Conservation (phyloP, 441 rosid genomes). For the Caryocar brasiliense region DNA sequence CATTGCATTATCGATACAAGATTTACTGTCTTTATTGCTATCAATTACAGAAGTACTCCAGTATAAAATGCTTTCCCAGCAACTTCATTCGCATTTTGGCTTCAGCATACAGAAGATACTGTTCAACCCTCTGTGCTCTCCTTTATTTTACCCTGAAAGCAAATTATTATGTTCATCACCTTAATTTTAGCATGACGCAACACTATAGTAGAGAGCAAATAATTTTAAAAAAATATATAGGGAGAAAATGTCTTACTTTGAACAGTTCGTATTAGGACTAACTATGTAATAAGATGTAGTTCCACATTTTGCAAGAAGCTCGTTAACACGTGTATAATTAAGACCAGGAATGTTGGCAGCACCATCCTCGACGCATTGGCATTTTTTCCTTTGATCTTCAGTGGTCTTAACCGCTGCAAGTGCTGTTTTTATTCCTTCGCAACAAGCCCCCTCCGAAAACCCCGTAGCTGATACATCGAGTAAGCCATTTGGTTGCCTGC, state of each 20-base stretch:
- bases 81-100: too few species aligned
- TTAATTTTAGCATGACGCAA: too few species aligned
- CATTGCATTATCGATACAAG: too few species aligned
- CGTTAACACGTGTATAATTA: conserved; percentile 18
- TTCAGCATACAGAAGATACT: too few species aligned
- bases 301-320: conserved; percentile 4
- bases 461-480: conserved; percentile 28
- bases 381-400: conserved; percentile 15
- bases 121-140: too few species aligned
- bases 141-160: too few species aligned
- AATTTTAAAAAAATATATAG: too few species aligned
- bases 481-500: conserved; percentile 14
- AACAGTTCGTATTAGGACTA: conserved; percentile 17
- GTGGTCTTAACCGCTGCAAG: conserved; percentile 21
- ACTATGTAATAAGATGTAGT: neutral
- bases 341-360: conserved; percentile 31
- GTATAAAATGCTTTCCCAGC: too few species aligned
- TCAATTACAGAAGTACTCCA: too few species aligned
- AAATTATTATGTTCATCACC: too few species aligned
- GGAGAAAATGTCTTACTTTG: conserved; percentile 9
- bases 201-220: too few species aligned
- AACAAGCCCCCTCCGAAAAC: conserved; percentile 22
- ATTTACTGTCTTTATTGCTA: too few species aligned
- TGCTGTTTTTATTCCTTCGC: conserved; percentile 19
- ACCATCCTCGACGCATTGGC: conserved; percentile 24